These are phyloP conservation scores for Dentipellis fragilis DNA, from an alignment of 768 basidiomycete genomes.

Conservation along the genomic window DNA sequence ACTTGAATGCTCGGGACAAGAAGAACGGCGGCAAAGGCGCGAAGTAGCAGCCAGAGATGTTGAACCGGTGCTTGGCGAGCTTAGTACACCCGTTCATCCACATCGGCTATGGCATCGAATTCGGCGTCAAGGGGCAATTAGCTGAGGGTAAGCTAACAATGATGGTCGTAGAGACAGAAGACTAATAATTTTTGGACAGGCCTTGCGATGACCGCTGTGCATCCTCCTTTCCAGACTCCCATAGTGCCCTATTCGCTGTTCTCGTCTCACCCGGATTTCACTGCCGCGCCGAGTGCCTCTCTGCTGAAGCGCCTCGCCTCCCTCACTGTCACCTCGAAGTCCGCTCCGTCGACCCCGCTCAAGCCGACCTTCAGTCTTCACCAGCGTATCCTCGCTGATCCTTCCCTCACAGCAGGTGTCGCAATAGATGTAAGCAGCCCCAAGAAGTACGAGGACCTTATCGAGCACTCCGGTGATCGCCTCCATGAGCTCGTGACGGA, in stretches of 20 bases:
- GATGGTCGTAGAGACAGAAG: not conserved
- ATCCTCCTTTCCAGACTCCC: slow-evolving; percentile 25
- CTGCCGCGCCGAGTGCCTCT: not conserved
- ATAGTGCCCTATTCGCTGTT: slow-evolving; percentile 24
- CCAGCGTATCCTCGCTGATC: slow-evolving; percentile 43
- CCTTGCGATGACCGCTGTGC: slow-evolving; percentile 45
- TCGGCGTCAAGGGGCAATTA: slow-evolving; percentile 44
- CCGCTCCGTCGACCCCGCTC: slow-evolving; percentile 27
- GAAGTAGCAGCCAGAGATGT: slow-evolving; percentile 38
- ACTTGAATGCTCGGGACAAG: not conserved
- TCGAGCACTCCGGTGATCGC: slow-evolving; percentile 7
- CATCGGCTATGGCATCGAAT: slow-evolving; percentile 52
- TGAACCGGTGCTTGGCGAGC: slow-evolving; percentile 45
- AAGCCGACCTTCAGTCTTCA: slow-evolving; percentile 33
- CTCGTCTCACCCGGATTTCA: not conserved
- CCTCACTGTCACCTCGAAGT: slow-evolving; percentile 2
- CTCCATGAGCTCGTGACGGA: slow-evolving; percentile 12
- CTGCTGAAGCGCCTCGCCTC: slow-evolving; percentile 18
- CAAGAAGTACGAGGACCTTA: slow-evolving; percentile 7
- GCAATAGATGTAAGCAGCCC: not conserved
- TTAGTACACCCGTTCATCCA: slow-evolving; percentile 61
- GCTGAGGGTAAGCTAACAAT: slow-evolving; percentile 40
- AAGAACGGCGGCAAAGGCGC: slow-evolving; percentile 9
- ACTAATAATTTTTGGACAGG: slow-evolving; percentile 24
- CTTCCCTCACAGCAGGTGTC: slow-evolving; percentile 5